Evolutionary conservation across 225 moss, liverwort and hornwort species (phyloP).

Genomic region (Thuidium tamariscinum): DNA sequence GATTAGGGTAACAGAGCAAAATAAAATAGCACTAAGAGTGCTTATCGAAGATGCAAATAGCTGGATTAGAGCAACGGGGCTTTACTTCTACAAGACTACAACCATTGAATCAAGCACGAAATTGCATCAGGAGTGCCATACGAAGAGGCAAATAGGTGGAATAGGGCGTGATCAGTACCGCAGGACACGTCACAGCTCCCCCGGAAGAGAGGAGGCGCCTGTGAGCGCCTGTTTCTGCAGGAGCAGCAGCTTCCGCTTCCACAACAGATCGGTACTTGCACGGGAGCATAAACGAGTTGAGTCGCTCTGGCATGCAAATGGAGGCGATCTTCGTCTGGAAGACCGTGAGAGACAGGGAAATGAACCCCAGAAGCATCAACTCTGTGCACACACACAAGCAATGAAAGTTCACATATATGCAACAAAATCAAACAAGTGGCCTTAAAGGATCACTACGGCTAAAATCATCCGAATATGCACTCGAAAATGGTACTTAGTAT

Average conservation of each 20-base stretch:
- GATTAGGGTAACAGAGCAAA: neutral
- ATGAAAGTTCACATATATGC: neutral
- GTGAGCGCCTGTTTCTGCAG: neutral
- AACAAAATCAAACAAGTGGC: neutral
- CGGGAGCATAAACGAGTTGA: slow-evolving; percentile 58
- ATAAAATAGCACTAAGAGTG: neutral
- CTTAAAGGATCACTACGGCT: neutral
- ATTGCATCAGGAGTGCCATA: too few relatives aligned
- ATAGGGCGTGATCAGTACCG: neutral
- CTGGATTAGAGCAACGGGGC: neutral
- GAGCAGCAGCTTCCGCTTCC: neutral
- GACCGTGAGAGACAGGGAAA: slow-evolving; percentile 77
- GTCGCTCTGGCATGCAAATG: slow-evolving; percentile 57
- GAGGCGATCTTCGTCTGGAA: slow-evolving; percentile 48
- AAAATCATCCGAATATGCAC: neutral
- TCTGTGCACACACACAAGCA: slow-evolving; percentile 19
- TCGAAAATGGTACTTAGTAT: neutral
- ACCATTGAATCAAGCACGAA: too few relatives aligned
- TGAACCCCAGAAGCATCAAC: slow-evolving; percentile 98
- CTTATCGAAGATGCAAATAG: neutral
- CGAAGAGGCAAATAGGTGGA: neutral
- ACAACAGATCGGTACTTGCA: slow-evolving; percentile 9
- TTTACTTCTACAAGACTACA: neutral
- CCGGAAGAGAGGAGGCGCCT: slow-evolving; percentile 46
- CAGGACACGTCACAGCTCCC: neutral